phyloP scores from a whole-genome alignment of 2,329 filamentous ascomycete genomes.

The Exophiala aquamarina region DNA sequence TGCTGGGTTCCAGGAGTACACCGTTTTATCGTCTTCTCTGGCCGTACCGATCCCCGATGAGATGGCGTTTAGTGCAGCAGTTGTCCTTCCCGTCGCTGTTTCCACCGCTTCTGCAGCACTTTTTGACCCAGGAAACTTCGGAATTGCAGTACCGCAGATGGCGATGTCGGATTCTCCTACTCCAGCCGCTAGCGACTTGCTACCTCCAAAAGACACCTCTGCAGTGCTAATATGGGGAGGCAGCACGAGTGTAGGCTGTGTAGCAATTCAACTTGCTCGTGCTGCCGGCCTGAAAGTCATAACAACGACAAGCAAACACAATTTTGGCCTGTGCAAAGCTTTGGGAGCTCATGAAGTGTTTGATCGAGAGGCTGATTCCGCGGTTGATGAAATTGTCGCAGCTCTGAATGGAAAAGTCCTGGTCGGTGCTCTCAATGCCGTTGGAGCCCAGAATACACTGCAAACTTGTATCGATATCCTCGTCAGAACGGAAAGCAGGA shows the following conservation, averaged over 20 bases:
- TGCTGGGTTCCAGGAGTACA: slow-evolving; percentile 34
- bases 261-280: slow-evolving; percentile 44
- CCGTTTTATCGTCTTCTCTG: slow-evolving; percentile 25
- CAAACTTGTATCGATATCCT: background rate
- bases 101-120: slow-evolving; percentile 32
- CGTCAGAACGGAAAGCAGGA: background rate
- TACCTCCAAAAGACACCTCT: slow-evolving; percentile 29
- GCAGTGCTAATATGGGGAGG: slow-evolving; percentile 52
- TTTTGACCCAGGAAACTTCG: slow-evolving; percentile 29
- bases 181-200: slow-evolving; percentile 4
- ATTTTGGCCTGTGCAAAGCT: slow-evolving; percentile 42
- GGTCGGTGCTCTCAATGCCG: slow-evolving; percentile 2
- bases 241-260: slow-evolving; percentile 46
- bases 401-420: slow-evolving; percentile 5
- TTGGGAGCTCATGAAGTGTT: slow-evolving; percentile 46
- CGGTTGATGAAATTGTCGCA: slow-evolving; percentile 15
- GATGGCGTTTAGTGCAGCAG: slow-evolving; percentile 30
- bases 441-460: background rate
- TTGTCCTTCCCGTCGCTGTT: slow-evolving; percentile 32
- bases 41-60: slow-evolving; percentile 27
- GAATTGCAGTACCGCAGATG: background rate
- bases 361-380: slow-evolving; percentile 38
- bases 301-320: slow-evolving; percentile 39
- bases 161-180: background rate
- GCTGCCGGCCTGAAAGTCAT: slow-evolving; percentile 41